Percentiles rank a stretch among this genome's conserved stretches.
Evolutionary conservation across 2,329 filamentous ascomycete genomes (phyloP).

Genomic region (Pseudodiploospora longispora): DNA sequence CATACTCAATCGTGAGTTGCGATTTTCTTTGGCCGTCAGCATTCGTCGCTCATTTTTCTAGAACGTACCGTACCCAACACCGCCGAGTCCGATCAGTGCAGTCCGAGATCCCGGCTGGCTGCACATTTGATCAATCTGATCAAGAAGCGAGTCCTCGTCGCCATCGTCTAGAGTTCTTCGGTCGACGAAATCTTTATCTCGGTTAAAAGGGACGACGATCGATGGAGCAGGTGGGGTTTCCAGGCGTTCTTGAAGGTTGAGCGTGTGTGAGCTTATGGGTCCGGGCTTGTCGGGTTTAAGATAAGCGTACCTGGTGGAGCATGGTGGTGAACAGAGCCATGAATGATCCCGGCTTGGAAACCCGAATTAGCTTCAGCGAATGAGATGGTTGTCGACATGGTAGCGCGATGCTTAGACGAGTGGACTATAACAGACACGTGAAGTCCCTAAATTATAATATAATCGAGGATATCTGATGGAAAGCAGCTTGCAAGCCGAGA

Average conservation of each 20-base stretch:
- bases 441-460: too few relatives aligned
- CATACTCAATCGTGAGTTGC: constrained; percentile 1
- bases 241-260: constrained; percentile 1
- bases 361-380: too few relatives aligned
- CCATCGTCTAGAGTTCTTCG: constrained; percentile 14
- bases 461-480: too few relatives aligned
- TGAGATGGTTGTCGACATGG: too few relatives aligned
- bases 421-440: too few relatives aligned
- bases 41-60: too few relatives aligned
- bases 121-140: constrained; percentile 16
- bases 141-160: constrained; percentile 9
- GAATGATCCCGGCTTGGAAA: too few relatives aligned
- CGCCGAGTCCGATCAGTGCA: constrained; percentile 26
- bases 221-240: constrained; percentile 16
- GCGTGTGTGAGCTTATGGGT: not conserved
- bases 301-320: not conserved
- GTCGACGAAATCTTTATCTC: constrained; percentile 20
- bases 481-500: too few relatives aligned
- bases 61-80: too few relatives aligned
- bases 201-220: constrained; percentile 17
- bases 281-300: not conserved
- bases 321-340: too few relatives aligned
- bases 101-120: constrained; percentile 12
- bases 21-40: too few relatives aligned
- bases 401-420: too few relatives aligned